Base-by-base conservation (phyloP, 225 moss, liverwort and hornwort species). In the Pseudisothecium myosuroides region DNA sequence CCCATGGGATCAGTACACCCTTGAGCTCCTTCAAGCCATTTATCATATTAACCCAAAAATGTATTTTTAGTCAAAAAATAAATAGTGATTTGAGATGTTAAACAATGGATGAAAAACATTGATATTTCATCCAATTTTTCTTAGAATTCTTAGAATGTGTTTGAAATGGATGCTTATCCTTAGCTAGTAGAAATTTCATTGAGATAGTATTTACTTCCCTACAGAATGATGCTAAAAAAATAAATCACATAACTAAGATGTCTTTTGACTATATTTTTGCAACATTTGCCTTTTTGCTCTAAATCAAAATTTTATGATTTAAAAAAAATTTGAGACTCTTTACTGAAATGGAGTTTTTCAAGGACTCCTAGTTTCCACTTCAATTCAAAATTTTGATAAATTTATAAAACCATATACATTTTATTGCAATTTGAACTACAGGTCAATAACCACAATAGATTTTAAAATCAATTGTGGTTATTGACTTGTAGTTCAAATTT, bases 31-130 rank as follows among this genome's bases (percentile, higher is more conserved):
- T 36, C 5, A 22, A 52, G 12, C 1, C 36, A 76, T 54, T 76
- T 76, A 52, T 76, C 0, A 0, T 76, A 2, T 34, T 7, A 12
- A 7, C 12, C 1, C 1, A 0, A 0, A 0, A 21, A 9, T 77
- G 36, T 22, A 0, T 15, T 77, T 36, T 52, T 14, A 52, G 52
- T 5, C 3, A 52, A 3, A 76, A 15, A 77, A 1, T 14, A 0
- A 6, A 36, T 23, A 9, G 15, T 15, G 4, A 15, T 77, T 52
- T 36, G 34, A 13, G 5, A 22, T 36, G 5, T 13, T 22, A 52
- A 21, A 32, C 12, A 34, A 32, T 34, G 5, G 13, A 50, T 76
- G 21, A 34, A 76, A 20, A 12, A 11, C 0, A 1, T 47, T 11
- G 17, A 49, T 32, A 7, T 49, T 76, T 34, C 76, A 50, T 49